Conservation (phyloP, 108 stramenopile genomes). For the Licmophora abbreviata region DNA sequence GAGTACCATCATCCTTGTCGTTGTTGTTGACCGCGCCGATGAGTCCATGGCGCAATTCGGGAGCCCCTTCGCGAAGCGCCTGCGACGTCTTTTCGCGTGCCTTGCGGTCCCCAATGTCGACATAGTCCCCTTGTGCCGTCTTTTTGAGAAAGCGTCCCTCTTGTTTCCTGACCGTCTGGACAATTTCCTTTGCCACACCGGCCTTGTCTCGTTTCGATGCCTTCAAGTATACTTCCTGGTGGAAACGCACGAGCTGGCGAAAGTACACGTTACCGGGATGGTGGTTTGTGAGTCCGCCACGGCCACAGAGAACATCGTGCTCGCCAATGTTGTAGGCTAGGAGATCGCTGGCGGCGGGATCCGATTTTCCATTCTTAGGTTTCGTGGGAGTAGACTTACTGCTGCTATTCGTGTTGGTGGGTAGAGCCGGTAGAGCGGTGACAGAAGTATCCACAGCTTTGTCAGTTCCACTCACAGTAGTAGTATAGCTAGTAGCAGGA, state of each 20-base stretch:
- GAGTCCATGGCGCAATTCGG: slow-evolving; percentile 27
- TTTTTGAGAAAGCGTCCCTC: slow-evolving; percentile 39
- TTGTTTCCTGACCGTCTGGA: slow-evolving; percentile 8
- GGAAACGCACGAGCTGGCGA: slow-evolving; percentile 14
- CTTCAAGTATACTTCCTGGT: slow-evolving; percentile 6
- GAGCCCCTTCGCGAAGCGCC: slow-evolving; percentile 39
- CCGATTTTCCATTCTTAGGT: too few species aligned
- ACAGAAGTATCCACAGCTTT: too few species aligned
- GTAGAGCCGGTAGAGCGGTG: too few species aligned
- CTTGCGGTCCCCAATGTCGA: slow-evolving; percentile 42
- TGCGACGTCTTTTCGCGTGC: slow-evolving; percentile 48
- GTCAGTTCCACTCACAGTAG: too few species aligned
- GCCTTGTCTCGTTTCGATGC: slow-evolving; percentile 9
- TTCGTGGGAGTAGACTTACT: too few species aligned
- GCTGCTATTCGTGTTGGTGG: too few species aligned
- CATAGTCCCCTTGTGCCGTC: slow-evolving; percentile 20
- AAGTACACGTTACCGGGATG: slow-evolving; percentile 32
- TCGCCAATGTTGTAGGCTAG: slow-evolving; percentile 2
- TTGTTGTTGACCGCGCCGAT: slow-evolving; percentile 7
- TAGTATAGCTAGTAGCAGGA: too few species aligned
- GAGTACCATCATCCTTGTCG: background rate
- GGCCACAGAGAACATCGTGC: slow-evolving; percentile 37
- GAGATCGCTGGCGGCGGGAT: too few species aligned
- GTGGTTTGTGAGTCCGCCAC: slow-evolving; percentile 37
- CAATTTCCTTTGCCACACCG: slow-evolving; percentile 6